phyloP scores from a whole-genome alignment of 306 rosid species.

The Myrica gale region DNA sequence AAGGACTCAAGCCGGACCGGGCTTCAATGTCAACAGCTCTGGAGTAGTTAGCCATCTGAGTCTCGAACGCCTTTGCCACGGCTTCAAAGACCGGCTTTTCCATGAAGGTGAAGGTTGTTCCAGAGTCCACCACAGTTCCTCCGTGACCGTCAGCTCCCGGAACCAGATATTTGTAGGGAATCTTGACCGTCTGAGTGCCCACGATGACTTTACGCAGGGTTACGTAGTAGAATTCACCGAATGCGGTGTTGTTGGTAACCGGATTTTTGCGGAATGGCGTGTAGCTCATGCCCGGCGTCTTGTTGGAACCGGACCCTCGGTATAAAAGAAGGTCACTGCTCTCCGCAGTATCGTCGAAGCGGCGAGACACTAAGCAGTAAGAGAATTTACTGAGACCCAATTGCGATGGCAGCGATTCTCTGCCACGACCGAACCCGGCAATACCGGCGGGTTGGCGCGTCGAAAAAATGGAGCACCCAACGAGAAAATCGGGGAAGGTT shows the following conservation, averaged over 20 bases:
- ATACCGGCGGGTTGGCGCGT: constrained; percentile 72
- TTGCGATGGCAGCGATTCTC: constrained; percentile 70
- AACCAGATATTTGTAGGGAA: constrained; percentile 45
- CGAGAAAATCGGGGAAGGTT: constrained; percentile 42
- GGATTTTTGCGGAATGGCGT: constrained; percentile 68
- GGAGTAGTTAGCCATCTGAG: constrained; percentile 53
- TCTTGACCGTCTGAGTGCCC: constrained; percentile 49
- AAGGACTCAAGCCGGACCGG: constrained; percentile 59
- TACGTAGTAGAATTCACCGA: constrained; percentile 60
- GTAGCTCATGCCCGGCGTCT: constrained; percentile 43
- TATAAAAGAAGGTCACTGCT: constrained; percentile 65
- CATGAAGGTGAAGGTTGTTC: constrained; percentile 76
- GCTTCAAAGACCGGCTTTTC: constrained; percentile 52
- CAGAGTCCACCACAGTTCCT: constrained; percentile 83
- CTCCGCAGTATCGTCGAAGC: constrained; percentile 58
- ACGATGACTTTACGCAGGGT: constrained; percentile 52
- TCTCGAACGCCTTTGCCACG: constrained; percentile 50
- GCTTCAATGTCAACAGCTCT: constrained; percentile 57
- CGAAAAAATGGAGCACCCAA: constrained; percentile 81
- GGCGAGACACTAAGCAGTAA: constrained; percentile 63
- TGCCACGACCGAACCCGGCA: constrained; percentile 87
- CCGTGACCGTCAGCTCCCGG: constrained; percentile 63
- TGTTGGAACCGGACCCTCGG: constrained; percentile 32
- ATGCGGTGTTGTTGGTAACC: constrained; percentile 32
- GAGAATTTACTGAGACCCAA: constrained; percentile 74